Base-by-base conservation (phyloP, 371 early-diverging fungal genomes). In the Blakeslea trispora region DNA sequence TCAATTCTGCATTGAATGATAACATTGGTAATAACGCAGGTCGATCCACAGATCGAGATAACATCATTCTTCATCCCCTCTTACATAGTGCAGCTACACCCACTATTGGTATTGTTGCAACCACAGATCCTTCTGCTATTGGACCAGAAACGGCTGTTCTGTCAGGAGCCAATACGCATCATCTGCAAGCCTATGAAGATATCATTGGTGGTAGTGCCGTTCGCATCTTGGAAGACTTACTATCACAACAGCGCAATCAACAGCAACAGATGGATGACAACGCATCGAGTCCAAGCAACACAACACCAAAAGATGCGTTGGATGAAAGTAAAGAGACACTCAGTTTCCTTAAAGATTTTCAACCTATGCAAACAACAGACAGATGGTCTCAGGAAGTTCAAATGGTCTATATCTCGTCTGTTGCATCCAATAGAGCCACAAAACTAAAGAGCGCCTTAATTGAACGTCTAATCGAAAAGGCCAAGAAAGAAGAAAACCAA, bases 321-420 rank as follows among this genome's bases (percentile, higher is more conserved):
- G 52, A 28, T 28, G 63, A 41, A 32, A 63, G 19, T 50, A 65
- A 43, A 21, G 61, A 64, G 23, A 55, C 49, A 11, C 21, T 64
- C n/a, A 47, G 21, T 1, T 21, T 60, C 6, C 19, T 85, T 11
- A 80, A 85, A 44, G 81, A 81, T 10, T 89, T 85, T 50, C 71
- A 69, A 39, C 88, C 89, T 5, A 60, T 82, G 69, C 75, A 81
- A n/a, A 87, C 91, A 0, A 51, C 71, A 4, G 90, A 92, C 62
- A 82, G 95, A 5, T 94, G 94, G 94, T 71, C 75, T 31, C 90
- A 93, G 59, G 93, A 93, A 66, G 83, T 83, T 11, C 81, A 85
- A 14, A 75, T 92, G 78, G 68, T 89, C 64, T 90, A 81, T 58
- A 91, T 90, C 8, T 49, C 68, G 10, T 44, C 74, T 5, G 78